A percentile compares a stretch with the other conserved stretches of the same genome.
Evolutionary conservation across 306 rosid species (phyloP).

Genomic region (Corylus heterophylla): DNA sequence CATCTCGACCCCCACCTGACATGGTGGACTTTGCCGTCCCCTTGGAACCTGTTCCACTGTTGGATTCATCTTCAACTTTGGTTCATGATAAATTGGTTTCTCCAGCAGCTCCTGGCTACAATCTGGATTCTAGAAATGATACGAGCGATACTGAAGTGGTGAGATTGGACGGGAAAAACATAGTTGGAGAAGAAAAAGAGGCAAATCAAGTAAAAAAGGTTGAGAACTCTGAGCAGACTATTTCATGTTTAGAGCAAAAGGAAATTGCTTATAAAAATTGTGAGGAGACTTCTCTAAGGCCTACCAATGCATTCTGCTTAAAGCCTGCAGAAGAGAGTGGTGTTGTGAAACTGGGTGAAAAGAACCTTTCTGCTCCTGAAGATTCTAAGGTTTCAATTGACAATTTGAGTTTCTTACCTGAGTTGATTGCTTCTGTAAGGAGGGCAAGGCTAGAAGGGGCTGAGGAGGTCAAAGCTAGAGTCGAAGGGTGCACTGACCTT

Average conservation of each 20-base stretch:
- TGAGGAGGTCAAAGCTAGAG: slow-evolving; percentile 55
- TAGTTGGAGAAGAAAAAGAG: slow-evolving; percentile 40
- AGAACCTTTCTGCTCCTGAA: slow-evolving; percentile 45
- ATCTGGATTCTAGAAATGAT: slow-evolving; percentile 26
- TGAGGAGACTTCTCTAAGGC: slow-evolving; percentile 34
- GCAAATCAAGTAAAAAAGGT: slow-evolving; percentile 31
- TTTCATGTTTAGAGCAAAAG: slow-evolving; percentile 37
- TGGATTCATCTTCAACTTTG: slow-evolving; percentile 39
- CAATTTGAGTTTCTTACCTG: slow-evolving; percentile 70
- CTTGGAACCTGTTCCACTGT: slow-evolving; percentile 37
- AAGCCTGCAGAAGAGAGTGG: slow-evolving; percentile 39
- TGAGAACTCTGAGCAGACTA: slow-evolving; percentile 38
- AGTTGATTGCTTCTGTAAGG: slow-evolving; percentile 82
- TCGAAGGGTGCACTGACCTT: slow-evolving; percentile 38
- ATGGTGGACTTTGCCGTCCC: slow-evolving; percentile 27
- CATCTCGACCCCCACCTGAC: slow-evolving; percentile 37
- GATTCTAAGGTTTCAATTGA: slow-evolving; percentile 41
- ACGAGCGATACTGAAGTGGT: slow-evolving; percentile 26
- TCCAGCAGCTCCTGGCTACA: slow-evolving; percentile 15
- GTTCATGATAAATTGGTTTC: slow-evolving; percentile 38
- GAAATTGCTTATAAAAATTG: slow-evolving; percentile 33
- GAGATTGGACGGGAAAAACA: slow-evolving; percentile 39
- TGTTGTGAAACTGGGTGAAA: slow-evolving; percentile 40
- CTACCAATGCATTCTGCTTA: slow-evolving; percentile 28
- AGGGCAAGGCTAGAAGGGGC: slow-evolving; percentile 67